Evolutionary conservation across 169 alveolate species (phyloP).

Genomic region (Plasmodium vivax): DNA sequence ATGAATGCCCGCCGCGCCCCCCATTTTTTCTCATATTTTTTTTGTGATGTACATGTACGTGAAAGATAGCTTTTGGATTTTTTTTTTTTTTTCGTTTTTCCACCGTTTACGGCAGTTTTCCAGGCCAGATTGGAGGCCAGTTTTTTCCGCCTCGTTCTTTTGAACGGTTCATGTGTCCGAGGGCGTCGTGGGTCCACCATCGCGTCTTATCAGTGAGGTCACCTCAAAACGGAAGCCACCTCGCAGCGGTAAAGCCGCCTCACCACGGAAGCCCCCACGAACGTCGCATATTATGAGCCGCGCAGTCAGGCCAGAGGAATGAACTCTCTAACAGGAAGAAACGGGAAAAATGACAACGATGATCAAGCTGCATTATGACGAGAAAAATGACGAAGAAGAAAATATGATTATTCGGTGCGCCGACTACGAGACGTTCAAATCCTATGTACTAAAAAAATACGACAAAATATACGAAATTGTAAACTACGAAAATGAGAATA

Average conservation of each 20-base stretch:
- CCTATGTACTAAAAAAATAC: constrained; percentile 66
- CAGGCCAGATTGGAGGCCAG: neutral
- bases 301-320: constrained; percentile 4
- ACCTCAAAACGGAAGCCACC: neutral
- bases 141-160: neutral
- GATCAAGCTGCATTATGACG: constrained; percentile 60
- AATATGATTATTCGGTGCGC: constrained; percentile 58
- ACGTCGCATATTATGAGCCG: constrained; percentile 16
- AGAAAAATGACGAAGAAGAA: constrained; percentile 70
- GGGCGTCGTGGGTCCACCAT: neutral
- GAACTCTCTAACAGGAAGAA: constrained; percentile 6
- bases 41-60: neutral
- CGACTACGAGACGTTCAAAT: constrained; percentile 71
- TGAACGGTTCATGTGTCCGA: neutral
- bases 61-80: neutral
- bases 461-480: constrained; percentile 16
- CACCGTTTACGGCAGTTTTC: neutral
- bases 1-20: neutral
- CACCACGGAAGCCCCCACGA: neutral
- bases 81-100: neutral
- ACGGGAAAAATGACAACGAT: constrained; percentile 54
- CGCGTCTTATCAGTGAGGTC: neutral
- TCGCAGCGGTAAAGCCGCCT: neutral
- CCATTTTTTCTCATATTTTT: neutral
- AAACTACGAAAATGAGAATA: constrained; percentile 39